phyloP scores from a whole-genome alignment of 169 alveolate genomes.

The Plasmodium ovale region DNA sequence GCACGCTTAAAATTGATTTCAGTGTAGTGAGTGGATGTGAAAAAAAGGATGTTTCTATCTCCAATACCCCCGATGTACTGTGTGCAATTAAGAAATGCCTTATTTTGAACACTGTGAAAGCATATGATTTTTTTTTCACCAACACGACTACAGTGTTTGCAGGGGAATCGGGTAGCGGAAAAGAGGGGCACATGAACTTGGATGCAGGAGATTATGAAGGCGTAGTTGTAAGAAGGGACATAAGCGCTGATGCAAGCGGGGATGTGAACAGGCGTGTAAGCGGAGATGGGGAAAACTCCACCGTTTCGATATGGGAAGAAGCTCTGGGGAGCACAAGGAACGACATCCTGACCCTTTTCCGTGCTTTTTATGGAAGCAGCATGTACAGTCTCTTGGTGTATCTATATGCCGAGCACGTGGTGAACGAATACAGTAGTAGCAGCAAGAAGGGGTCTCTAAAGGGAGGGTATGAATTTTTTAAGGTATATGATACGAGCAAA shows the following conservation, averaged over 20 bases:
- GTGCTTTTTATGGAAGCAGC: neutral
- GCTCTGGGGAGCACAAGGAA: neutral
- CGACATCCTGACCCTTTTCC: neutral
- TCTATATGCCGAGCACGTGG: conserved; percentile 52
- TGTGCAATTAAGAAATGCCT: conserved; percentile 3
- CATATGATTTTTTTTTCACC: conserved; percentile 41
- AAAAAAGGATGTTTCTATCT: neutral
- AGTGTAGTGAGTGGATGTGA: neutral
- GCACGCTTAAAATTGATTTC: conserved; percentile 7
- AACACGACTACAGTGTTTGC: conserved; percentile 7
- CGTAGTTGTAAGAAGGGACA: neutral
- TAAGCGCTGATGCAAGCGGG: neutral
- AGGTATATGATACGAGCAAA: conserved; percentile 31
- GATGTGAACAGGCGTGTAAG: neutral
- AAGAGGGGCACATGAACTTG: neutral
- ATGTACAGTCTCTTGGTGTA: conserved; percentile 22
- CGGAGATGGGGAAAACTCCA: neutral
- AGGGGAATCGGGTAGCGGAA: neutral
- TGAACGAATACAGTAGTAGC: conserved; percentile 33
- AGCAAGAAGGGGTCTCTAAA: neutral
- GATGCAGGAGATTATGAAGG: neutral
- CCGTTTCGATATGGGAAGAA: neutral
- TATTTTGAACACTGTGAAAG: conserved; percentile 16
- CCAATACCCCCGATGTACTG: neutral
- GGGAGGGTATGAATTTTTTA: conserved; percentile 38